A percentile compares a stretch with the other conserved stretches of the same genome.
Evolutionary conservation across 2,329 filamentous ascomycete genomes (phyloP).

Genomic region (Mycosphaerella sp.): DNA sequence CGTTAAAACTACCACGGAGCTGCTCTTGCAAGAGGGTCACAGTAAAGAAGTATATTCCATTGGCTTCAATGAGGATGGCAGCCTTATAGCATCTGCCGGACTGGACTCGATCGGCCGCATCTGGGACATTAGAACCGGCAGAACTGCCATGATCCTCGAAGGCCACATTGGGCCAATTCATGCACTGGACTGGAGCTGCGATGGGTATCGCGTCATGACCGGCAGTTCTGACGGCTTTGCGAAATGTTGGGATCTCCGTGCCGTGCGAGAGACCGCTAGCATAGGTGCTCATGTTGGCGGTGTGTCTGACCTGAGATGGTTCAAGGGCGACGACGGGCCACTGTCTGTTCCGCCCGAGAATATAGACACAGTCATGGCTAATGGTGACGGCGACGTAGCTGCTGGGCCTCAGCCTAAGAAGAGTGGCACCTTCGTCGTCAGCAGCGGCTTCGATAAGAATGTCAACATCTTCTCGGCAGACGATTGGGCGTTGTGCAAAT

Average conservation of each 20-base stretch:
- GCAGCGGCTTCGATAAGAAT: constrained; percentile 85
- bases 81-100: constrained; percentile 83
- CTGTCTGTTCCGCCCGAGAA: constrained; percentile 56
- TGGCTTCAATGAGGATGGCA: constrained; percentile 85
- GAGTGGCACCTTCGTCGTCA: constrained; percentile 85
- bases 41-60: constrained; percentile 88
- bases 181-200: constrained; percentile 83
- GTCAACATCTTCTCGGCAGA: constrained; percentile 95
- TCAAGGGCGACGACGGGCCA: constrained; percentile 75
- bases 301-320: constrained; percentile 91
- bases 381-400: constrained; percentile 14
- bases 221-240: constrained; percentile 92
- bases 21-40: constrained; percentile 89
- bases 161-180: constrained; percentile 92
- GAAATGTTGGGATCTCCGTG: constrained; percentile 95
- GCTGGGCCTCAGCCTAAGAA: constrained; percentile 58
- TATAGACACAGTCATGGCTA: constrained; percentile 22
- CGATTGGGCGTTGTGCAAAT: constrained; percentile 88
- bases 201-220: constrained; percentile 87
- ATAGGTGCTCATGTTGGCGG: constrained; percentile 88
- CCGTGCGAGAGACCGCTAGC: constrained; percentile 74
- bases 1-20: constrained; percentile 73
- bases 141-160: constrained; percentile 93
- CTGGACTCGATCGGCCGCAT: constrained; percentile 90
- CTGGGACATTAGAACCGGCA: constrained; percentile 88